Base-by-base conservation (phyloP, 495 filamentous ascomycete genomes). In the Cercophora sp. region DNA sequence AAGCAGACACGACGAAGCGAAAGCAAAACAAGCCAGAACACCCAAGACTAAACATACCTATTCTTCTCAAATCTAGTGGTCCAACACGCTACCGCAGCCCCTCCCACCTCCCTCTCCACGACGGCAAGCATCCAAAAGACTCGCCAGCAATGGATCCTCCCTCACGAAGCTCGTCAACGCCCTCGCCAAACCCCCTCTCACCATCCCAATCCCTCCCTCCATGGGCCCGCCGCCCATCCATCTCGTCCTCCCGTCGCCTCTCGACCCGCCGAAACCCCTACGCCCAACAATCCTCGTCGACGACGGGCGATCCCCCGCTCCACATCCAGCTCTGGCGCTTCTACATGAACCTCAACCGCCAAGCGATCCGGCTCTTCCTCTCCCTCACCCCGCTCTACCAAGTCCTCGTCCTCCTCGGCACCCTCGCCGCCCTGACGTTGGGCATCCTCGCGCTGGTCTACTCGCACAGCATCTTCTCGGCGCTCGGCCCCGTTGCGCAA, bases 381-480 rank as follows among this genome's bases (percentile, higher is more conserved):
- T 56, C 56, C 32, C 59, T 95, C 61, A 79, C 80, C 9, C 70
- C 77, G 1, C 57, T 78, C 58, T 85, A 96, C 58, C 77, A 76
- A 52, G 68, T 83, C 8, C 73, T 83, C n/a, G 68, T 80, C 20
- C 64, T 79, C 22, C 37, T 78, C 8, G 81, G 71, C 29, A 65
- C 69, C 5, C n/a, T 86, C 8, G 57, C 72, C 0, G 45, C 68
- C 16, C 70, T 79, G 40, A 73, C 79, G 15, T 58, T 86, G 16
- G 73, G 75, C 8, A 74, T 60, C 24, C 37, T 87, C 0, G 86
- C 89, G 63, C 68, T 95, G 18, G 63, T 89, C 45, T 91, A 87
- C 68, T 86, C 82, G 25, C 85, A 92, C 59, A 70, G 75, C 58
- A 83, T 96, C 51, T 93, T 96, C 68, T 71, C 78, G 2, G 79